Base-by-base conservation (phyloP, 1,139 yeast species). In the Saccharomyces hybrid region DNA sequence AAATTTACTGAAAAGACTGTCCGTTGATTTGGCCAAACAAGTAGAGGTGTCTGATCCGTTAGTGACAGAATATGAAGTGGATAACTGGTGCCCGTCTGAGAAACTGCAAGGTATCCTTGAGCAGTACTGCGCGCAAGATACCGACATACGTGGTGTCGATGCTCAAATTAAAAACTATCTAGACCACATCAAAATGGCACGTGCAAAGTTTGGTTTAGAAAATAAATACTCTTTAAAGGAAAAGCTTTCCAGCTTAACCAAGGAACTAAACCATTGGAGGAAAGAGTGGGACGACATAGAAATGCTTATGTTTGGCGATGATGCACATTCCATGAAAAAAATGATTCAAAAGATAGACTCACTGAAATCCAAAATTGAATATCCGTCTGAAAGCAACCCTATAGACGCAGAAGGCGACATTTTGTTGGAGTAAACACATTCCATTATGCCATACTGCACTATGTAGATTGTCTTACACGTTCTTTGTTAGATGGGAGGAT, bases 261-360 rank as follows among this genome's bases (percentile, higher is more conserved):
- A 60, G 48, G 70, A 66, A 46, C 67, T 66, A 1, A 62, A 62
- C 11, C 56, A 59, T 14, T 68, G 72, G 72, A 62, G 67, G 48
- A 62, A 60, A 46, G 67, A 67, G 44, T 65, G 67, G 63, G 66
- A 65, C 26, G 60, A 62, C 34, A 59, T 68, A 29, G 72, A 68
- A 50, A 60, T 55, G 51, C 51, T 64, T 48, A 58, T 68, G 64
- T 68, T 68, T 54, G 71, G 71, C 7, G 69, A 66, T 49, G 62
- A 59, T 31, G 58, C 69, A 12, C 59, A 58, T 29, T 67, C 71
- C 7, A 62, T 68, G 55, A 62, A 59, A 50, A 64, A 57, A 27
- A 63, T 67, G 63, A 54, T 68, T 26, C 64, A 60, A 42, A 61
- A 59, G 29, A 56, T 62, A 7, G 61, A 60, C 24, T 51, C 56